Evolutionary conservation across 2,329 filamentous ascomycete genomes (phyloP), one percentile per base, ranked within the genome.

Genomic region (Fusarium abutilonis): DNA sequence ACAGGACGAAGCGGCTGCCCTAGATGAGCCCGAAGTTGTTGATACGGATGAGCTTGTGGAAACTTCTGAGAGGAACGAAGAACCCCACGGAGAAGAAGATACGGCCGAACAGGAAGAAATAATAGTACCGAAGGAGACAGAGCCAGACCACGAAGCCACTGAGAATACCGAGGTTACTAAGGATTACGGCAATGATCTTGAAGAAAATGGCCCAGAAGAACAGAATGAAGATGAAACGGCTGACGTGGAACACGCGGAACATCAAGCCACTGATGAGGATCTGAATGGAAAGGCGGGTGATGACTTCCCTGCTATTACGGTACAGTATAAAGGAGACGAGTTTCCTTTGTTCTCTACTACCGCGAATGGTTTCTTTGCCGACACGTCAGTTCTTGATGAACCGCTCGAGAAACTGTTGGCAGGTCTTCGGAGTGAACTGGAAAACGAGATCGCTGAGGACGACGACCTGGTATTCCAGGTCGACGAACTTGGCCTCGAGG

Each of bases 391-490:
- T 4, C 64, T 83, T 15, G 76, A 82, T 35, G 74, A 76, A 10
- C 78, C 76, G 3, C 76, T 85, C 45, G 78, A 79, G 15, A 72
- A 75, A 8, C 73, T 85, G 10, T 66, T 85, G 45, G 70, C 74
- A 15, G 76, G 75, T 6, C 73, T 85, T 28, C 80, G 82, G 28
- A 69, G 72, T 7, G 80, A 83, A 60, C 74, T 85, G 13, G 70
- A 73, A 15, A 75, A 78, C 35, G 83, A 84, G 48, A 69, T 84
- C 3, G 70, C 73, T 6, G 54, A 72, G 4, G 75, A 78, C 15
- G 82, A 85, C 48, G 82, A 84, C 52, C 71, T 85, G 38, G 75
- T 80, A n/a, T 76, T 84, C 36, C 80, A 82, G 56, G 73, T 84
- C 42, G 80, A 84, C 26, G 79, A 83, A 56, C 76, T 85, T 36